Base-by-base conservation (phyloP, 345 rosid genomes). In the Dipteronia sinensis region DNA sequence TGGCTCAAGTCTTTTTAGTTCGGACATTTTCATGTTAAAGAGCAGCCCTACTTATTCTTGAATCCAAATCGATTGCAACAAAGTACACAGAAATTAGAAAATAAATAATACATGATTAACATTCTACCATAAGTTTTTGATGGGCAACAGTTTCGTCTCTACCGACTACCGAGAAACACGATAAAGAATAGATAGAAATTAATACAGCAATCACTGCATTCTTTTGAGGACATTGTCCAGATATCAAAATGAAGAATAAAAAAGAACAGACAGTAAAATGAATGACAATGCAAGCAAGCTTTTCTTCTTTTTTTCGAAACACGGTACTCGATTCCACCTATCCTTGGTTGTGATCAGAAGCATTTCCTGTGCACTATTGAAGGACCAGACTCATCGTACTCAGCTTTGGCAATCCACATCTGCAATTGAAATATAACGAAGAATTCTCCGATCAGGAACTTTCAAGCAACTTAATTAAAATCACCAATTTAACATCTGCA, bases 391-490 rank as follows among this genome's bases (percentile, higher is more conserved):
- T 88, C 91, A 25, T 88, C 91, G 66, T 88, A 88, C 76, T 88
- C 91, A 38, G 86, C 83, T 82, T 88, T 88, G 19, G 89, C 86
- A 42, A 86, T 88, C 91, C 91, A 88, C 91, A 88, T 88, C 91
- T 88, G 84, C 71, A 20, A 12, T 68, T 62, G 1, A 68, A 47
- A 47, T 2, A 38, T 53, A 51, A 77, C 7, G 40, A 27, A 22
- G 12, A 38, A 42, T 63, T 22, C 67, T 6, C 61, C 13, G 29
- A 8, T 73, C 29, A 73, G 66, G 20, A 61, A 10, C 15, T 15
- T 62, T 66, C 6, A 19, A 59, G 29, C 38, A 19, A 27, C 44
- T 73, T 19, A 9, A 55, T 17, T 16, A 25, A 51, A 13, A 11
- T 20, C n/a, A 72, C 17, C 17, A 10, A 13, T 56, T 3, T n/a